Evolutionary conservation across 345 rosid species (phyloP), one percentile per base, ranked within the genome.

Genomic region (Lepidium sativum): DNA sequence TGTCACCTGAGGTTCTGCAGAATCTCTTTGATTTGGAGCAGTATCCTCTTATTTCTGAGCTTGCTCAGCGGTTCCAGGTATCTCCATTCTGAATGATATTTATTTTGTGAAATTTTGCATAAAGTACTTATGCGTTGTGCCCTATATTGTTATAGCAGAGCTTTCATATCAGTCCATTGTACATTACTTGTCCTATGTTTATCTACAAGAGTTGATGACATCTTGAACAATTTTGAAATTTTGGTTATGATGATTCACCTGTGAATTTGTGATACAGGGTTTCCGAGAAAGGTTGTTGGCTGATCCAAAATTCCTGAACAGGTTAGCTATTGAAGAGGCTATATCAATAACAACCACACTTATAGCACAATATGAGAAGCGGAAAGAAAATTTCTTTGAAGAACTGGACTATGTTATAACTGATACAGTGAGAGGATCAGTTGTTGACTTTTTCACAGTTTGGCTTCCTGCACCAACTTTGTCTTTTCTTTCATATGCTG

Each of bases 391-490:
- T 52, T 89, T 92, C 77, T 84, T 89, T 74, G 97, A 86, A 73
- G 98, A 92, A 77, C 71, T 92, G 37, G 97, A 92, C 65, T 89
- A 92, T 75, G 97, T 89, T 51, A 86, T 89, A 62, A 92, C 96
- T 1, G 98, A 92, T 71, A 89, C 94, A 23, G 71, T 83, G 47
- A 78, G 97, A 67, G 98, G 91, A 70, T 27, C 68, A n/a, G 97
- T 92, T 8, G 97, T 87, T 55, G 96, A 92, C 59, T 92, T 92
- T 71, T 92, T 92, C 72, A 87, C 94, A 3, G 97, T 89, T 27
- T 92, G 97, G 96, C 97, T 92, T 75, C 96, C 98, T 39, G 97
- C 97, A 25, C 98, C 98, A 48, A 89, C 96, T 50, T 57, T 92
- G 43, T 89, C 97, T 9, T 92, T 92, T 73, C 85, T 89, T 39